Percentiles rank a stretch among this genome's conserved stretches.
phyloP scores from a whole-genome alignment of 495 filamentous ascomycete species.

The Trichoderma parareesei region DNA sequence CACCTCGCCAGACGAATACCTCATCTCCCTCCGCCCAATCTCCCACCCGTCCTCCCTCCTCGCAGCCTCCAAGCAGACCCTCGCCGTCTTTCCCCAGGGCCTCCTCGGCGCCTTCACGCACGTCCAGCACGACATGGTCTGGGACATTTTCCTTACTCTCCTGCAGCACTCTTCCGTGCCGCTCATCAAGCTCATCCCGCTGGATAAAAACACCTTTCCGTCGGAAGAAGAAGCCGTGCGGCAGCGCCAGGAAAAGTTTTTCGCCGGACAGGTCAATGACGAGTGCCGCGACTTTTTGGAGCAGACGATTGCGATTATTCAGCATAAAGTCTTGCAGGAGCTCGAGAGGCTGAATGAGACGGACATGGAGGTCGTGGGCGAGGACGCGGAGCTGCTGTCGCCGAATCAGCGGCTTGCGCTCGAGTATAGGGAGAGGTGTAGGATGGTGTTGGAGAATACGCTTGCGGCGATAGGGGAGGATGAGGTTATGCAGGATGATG shows the following conservation, averaged over 20 bases:
- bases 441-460: conserved; percentile 28
- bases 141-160: conserved; percentile 23
- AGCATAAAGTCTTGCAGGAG: conserved; percentile 23
- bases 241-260: conserved; percentile 1
- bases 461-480: conserved; percentile 15
- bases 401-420: conserved; percentile 34
- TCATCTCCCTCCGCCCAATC: conserved; percentile 35
- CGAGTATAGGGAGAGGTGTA: conserved; percentile 33
- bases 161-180: background rate
- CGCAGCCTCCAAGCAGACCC: conserved; percentile 21
- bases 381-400: conserved; percentile 16
- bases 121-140: conserved; percentile 35
- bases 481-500: background rate
- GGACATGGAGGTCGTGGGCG: conserved; percentile 23
- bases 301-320: conserved; percentile 18
- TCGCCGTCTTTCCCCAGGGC: conserved; percentile 12
- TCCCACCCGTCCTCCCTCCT: conserved; percentile 28
- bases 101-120: conserved; percentile 30
- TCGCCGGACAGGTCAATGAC: background rate
- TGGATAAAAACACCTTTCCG: conserved; percentile 10
- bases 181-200: conserved; percentile 5
- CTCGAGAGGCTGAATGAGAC: conserved; percentile 24
- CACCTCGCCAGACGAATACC: conserved; percentile 22
- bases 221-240: background rate
- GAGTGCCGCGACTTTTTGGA: conserved; percentile 17